phyloP scores from a whole-genome alignment of 305 asterid species.

The Fraxinus latifolia region DNA sequence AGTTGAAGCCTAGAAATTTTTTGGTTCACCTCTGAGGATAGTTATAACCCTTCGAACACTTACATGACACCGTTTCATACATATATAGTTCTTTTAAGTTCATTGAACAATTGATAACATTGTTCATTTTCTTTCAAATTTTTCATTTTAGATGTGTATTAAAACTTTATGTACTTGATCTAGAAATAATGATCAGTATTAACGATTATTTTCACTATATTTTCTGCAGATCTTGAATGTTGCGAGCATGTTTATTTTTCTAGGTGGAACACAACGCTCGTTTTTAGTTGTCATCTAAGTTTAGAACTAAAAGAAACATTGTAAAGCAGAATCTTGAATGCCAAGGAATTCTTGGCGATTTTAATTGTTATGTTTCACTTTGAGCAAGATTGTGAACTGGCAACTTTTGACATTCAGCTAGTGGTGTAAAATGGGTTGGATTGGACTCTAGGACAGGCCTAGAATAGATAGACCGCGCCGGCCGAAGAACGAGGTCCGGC shows the following conservation, averaged over 20 bases:
- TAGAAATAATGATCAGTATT: neutral
- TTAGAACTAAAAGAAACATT: neutral
- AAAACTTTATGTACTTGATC: neutral
- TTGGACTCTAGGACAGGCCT: neutral
- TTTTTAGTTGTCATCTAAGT: neutral
- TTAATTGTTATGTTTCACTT: neutral
- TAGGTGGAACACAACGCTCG: neutral
- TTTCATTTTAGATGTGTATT: neutral
- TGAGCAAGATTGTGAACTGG: neutral
- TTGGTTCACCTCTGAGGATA: neutral
- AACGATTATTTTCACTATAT: neutral
- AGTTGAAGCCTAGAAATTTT: conserved; percentile 49
- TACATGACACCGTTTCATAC: neutral
- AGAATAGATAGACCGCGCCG: neutral
- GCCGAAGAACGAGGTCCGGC: neutral
- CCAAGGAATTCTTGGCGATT: neutral
- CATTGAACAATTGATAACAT: neutral
- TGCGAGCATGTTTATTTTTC: neutral
- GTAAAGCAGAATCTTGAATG: neutral
- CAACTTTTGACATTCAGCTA: neutral
- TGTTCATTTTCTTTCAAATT: neutral
- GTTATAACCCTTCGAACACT: neutral
- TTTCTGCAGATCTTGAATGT: neutral
- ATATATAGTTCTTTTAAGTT: neutral
- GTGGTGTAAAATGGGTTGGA: neutral